phyloP scores from a whole-genome alignment of 2,329 filamentous ascomycete species.

The Paradendryphiella salina region DNA sequence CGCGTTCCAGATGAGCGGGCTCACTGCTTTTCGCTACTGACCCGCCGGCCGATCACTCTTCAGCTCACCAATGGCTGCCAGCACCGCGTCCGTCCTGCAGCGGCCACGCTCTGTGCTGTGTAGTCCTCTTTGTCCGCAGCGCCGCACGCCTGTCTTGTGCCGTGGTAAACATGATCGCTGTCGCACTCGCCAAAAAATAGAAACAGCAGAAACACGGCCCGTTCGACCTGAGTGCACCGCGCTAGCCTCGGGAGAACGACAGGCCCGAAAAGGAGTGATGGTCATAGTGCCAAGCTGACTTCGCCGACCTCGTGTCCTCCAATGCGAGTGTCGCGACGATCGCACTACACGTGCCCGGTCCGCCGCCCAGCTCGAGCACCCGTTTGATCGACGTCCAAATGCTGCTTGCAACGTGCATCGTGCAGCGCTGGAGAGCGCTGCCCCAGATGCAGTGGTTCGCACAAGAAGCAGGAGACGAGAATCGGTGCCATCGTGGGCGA shows the following conservation, averaged over 20 bases:
- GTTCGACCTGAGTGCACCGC: conserved; percentile 12
- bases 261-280: conserved; percentile 33
- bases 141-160: not conserved
- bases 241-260: conserved; percentile 28
- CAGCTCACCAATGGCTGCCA: conserved; percentile 24
- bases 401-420: conserved; percentile 40
- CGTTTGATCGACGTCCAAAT: conserved; percentile 46
- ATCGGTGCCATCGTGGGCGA: not conserved
- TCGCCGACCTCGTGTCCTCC: conserved; percentile 44
- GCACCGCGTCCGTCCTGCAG: not conserved
- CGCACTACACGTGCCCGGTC: conserved; percentile 38
- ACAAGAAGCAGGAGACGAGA: conserved; percentile 4
- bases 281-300: conserved; percentile 33
- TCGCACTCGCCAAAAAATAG: conserved; percentile 7
- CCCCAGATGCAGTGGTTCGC: conserved; percentile 7
- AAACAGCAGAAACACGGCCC: conserved; percentile 15
- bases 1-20: conserved; percentile 21
- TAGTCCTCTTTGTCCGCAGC: not conserved
- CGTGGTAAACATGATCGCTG: conserved; percentile 9
- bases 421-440: conserved; percentile 25
- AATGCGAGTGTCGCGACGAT: conserved; percentile 37
- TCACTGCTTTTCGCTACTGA: conserved; percentile 21
- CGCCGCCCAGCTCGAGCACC: conserved; percentile 41
- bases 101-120: not conserved
- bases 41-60: conserved; percentile 24